phyloP scores from a whole-genome alignment of 257 asterid genomes.

The Forsythia viridissima region DNA sequence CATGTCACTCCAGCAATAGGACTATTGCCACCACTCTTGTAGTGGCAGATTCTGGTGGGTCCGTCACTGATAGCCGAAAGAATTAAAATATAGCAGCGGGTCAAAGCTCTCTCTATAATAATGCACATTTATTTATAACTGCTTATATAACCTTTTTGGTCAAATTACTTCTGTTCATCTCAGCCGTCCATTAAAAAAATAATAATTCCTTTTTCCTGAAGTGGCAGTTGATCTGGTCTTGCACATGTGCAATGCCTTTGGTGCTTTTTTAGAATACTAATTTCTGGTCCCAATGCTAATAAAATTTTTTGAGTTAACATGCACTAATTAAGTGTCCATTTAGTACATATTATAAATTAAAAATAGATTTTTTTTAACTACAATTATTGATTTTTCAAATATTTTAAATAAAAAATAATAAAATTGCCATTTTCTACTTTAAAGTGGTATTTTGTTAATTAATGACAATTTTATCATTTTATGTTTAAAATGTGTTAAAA shows the following conservation, averaged over 20 bases:
- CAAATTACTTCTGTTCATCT: conserved; percentile 32
- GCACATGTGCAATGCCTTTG: neutral
- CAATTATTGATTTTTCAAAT: no score
- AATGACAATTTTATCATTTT: no score
- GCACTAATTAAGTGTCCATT: neutral
- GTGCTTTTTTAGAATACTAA: conserved; percentile 12
- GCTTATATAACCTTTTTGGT: conserved; percentile 25
- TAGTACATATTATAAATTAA: no score
- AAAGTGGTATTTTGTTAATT: no score
- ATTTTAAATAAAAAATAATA: no score
- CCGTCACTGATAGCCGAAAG: conserved; percentile 9
- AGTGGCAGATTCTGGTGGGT: conserved; percentile 7
- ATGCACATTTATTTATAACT: neutral
- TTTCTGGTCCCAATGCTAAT: neutral
- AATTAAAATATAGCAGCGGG: conserved; percentile 8
- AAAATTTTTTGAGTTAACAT: neutral
- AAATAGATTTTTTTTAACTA: no score
- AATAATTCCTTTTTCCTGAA: conserved; percentile 18
- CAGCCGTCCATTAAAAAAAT: conserved; percentile 36
- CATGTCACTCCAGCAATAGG: no score
- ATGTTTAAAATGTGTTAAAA: no score
- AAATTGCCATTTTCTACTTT: no score
- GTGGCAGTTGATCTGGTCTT: conserved; percentile 24
- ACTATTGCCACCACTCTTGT: neutral
- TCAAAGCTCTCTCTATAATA: neutral